Base-by-base conservation (phyloP, 1,284 basidiomycete species). In the Wallemia ichthyophaga region DNA sequence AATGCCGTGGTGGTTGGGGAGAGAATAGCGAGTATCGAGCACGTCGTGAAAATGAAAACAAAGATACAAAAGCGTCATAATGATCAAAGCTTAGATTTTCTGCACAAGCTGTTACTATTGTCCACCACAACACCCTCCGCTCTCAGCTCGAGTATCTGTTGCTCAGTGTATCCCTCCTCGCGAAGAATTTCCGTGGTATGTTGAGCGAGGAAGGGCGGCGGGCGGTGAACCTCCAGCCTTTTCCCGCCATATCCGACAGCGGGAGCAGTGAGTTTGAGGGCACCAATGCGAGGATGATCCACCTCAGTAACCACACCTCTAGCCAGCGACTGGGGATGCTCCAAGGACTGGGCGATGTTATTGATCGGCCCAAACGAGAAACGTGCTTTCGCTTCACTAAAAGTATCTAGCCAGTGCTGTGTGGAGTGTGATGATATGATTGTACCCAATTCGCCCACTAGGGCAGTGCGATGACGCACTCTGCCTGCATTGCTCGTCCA, bases 321-420 rank as follows among this genome's bases (percentile, higher is more conserved):
- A 9, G 80, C 81, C 59, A 79, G 66, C 1, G 79, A 84, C 71
- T 96, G 91, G 1, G 87, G 85, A 71, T 95, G 91, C 54, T 79
- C 77, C 67, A 95, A 95, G 0, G 91, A 91, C 67, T 89, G 80
- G 58, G 75, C 68, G 62, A 96, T 86, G 65, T 88, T 83, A 69
- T 94, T 92, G 72, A 96, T 92, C 17, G 86, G 87, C 19, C 85
- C 85, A 69, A 85, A 85, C 2, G 87, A 21, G 31, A 56, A 25
- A 11, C 27, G 57, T 28, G 21, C 25, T 15, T 57, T 31, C 23
- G 7, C n/a, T 19, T 33, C 15, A 28, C 53, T 33, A 24, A 23
- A 37, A 53, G 2, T 74, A 61, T 76, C 69, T 33, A 88, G 72
- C 88, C 86, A 91, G 62, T 83, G 70, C 15, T 77, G 75, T 59